Conservation (phyloP, 1,284 basidiomycete genomes). For the Puccinia horiana region DNA sequence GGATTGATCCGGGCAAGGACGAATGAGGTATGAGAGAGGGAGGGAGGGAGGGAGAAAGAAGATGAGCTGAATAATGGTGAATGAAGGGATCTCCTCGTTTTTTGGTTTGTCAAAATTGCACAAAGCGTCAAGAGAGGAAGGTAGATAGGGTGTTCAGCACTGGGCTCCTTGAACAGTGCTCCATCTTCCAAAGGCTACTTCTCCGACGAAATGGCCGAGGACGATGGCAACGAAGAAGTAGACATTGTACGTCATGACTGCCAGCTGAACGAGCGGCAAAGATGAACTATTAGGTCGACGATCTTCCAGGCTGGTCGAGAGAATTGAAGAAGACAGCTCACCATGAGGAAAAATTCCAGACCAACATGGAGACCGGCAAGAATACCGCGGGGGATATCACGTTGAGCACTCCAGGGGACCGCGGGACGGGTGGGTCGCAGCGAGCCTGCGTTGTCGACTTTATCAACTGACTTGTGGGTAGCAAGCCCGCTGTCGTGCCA, state of each 20-base stretch:
- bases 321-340: neutral
- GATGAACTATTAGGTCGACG: neutral
- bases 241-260: constrained; percentile 46
- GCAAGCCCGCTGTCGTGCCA: constrained; percentile 16
- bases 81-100: too few species aligned
- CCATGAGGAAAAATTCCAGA: constrained; percentile 45
- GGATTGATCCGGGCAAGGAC: neutral
- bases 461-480: constrained; percentile 1
- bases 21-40: neutral
- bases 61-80: neutral
- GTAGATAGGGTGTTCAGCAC: neutral
- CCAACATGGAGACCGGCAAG: constrained; percentile 31
- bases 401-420: constrained; percentile 29
- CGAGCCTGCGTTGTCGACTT: neutral
- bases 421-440: neutral
- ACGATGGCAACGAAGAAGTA: constrained; percentile 45
- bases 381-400: constrained; percentile 37
- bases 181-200: constrained; percentile 39
- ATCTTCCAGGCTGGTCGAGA: neutral
- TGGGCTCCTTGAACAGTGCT: constrained; percentile 8
- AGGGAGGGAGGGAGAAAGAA: neutral
- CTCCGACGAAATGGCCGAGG: constrained; percentile 31
- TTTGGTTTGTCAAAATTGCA: too few species aligned
- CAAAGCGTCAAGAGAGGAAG: too few species aligned
- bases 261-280: constrained; percentile 13